Evolutionary conservation across 352 stramenopile species (phyloP), one percentile per base, ranked within the genome.

Genomic region (Globisporangium carolinianum): DNA sequence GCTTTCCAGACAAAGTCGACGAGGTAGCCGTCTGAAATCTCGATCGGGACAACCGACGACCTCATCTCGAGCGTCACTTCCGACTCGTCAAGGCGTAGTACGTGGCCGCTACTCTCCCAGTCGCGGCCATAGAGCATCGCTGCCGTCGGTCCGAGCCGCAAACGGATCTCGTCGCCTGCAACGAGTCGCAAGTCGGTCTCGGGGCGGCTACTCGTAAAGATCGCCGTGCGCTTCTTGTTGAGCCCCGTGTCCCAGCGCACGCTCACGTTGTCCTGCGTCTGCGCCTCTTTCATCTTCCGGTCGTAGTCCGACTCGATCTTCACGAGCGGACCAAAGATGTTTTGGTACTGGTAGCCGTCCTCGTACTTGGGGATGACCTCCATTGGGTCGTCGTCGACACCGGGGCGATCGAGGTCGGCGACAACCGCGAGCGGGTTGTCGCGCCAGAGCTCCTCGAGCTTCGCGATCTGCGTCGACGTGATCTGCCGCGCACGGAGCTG

Each of bases 291-390:
- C 79, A 99, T 98, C 69, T 98, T 97, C 69, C 98, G 98, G 80
- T 99, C 97, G 62, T 99, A 99, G 76, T 99, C 97, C 5, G 97
- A 98, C 78, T 99, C 97, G 74, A 99, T 96, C 73, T 99, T 98
- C n/a, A 99, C 97, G 10, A 99, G 72, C 10, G 98, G 97, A 5
- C 92, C 97, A 60, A 99, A 91, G 50, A 99, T 92, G 75, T 99
- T 99, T 73, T 99, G 97, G 79, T 99, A 99, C 78, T 99, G 96
- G 71, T 99, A 99, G 32, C 97, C 97, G 69, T 99, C 97, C 57
- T 99, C 95, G 68, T 99, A 99, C 39, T 88, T 86, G 15, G 92
- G 65, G 38, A 91, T 64, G 0, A 98, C 96, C 0, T 87, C 73
- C 14, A 81, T 75, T 0, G 88, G 83, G 50, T 95, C 87, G 43